phyloP scores from a whole-genome alignment of 1,139 yeast genomes.

The Hansenula anomala region DNA sequence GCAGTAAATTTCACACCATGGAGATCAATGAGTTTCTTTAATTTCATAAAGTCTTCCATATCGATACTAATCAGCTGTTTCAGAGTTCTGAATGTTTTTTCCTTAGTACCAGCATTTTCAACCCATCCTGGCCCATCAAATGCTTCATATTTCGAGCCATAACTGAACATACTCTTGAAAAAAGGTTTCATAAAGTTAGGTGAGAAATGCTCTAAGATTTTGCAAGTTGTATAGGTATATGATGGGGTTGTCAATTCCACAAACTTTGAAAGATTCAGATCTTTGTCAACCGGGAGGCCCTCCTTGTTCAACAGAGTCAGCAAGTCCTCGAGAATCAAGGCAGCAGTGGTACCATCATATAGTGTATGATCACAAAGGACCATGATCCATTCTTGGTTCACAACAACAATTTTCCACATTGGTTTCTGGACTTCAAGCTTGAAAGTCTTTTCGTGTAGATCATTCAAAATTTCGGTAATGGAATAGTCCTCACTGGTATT shows the following conservation, averaged over 20 bases:
- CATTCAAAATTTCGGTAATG: constrained; percentile 3
- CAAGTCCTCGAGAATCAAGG: constrained; percentile 12
- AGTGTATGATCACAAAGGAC: constrained; percentile 14
- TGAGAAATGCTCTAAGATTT: background rate
- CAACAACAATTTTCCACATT: constrained; percentile 12
- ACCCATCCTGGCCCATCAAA: background rate
- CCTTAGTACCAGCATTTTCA: background rate
- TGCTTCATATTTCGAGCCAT: background rate
- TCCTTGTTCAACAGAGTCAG: constrained; percentile 3
- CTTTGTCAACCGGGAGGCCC: background rate
- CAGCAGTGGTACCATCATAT: constrained; percentile 14
- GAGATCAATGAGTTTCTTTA: background rate
- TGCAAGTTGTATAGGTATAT: background rate
- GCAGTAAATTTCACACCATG: constrained; percentile 1
- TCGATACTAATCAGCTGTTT: background rate
- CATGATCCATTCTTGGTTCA: constrained; percentile 9
- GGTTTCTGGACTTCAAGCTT: constrained; percentile 2
- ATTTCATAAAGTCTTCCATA: background rate
- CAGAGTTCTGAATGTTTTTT: background rate
- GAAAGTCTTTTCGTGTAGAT: constrained; percentile 7
- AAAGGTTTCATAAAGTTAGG: background rate
- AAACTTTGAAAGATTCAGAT: background rate
- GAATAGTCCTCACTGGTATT: too few species aligned
- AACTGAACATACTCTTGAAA: background rate
- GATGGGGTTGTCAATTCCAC: background rate